Evolutionary conservation across 768 basidiomycete species (phyloP).

Genomic region (Boletus tomentosulus): DNA sequence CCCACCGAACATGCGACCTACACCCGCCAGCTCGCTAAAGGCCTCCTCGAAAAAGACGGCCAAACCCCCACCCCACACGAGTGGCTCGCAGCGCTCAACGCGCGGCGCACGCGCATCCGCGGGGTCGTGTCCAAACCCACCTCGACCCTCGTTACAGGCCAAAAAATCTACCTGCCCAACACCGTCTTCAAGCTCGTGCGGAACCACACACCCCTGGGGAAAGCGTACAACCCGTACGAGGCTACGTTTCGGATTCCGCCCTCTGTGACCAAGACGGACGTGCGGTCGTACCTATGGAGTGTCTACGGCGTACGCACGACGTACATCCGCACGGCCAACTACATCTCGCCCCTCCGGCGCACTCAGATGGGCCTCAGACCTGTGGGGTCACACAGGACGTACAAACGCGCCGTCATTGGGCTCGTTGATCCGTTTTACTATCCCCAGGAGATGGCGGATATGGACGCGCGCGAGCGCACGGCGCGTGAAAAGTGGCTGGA

Average conservation of each 20-base stretch:
- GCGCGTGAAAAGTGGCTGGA: conserved; percentile 61
- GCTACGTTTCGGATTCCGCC: conserved; percentile 92
- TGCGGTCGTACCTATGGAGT: conserved; percentile 78
- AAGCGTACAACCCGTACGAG: conserved; percentile 91
- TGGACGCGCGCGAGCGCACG: conserved; percentile 52
- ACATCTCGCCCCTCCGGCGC: conserved; percentile 53
- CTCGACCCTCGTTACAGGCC: conserved; percentile 59
- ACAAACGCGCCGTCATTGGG: conserved; percentile 91
- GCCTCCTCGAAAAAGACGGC: conserved; percentile 40
- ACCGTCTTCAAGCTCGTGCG: conserved; percentile 77
- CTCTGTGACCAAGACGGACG: conserved; percentile 87
- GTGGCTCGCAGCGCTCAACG: conserved; percentile 57
- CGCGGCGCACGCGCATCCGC: conserved; percentile 60
- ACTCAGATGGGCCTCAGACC: conserved; percentile 24
- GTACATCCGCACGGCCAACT: conserved; percentile 95
- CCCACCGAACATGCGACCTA: conserved; percentile 63
- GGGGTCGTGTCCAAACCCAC: conserved; percentile 45
- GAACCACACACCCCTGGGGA: conserved; percentile 70
- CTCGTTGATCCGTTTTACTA: conserved; percentile 93
- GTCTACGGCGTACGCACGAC: conserved; percentile 89
- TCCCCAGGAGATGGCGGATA: conserved; percentile 76
- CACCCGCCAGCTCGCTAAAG: conserved; percentile 51
- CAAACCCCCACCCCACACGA: conserved; percentile 45
- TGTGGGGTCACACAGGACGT: conserved; percentile 47
- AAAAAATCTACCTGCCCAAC: conserved; percentile 88